These are phyloP conservation scores for Wickerhamomyces queroliae DNA, from an alignment of 805 yeast genomes.

Conservation along the genomic window DNA sequence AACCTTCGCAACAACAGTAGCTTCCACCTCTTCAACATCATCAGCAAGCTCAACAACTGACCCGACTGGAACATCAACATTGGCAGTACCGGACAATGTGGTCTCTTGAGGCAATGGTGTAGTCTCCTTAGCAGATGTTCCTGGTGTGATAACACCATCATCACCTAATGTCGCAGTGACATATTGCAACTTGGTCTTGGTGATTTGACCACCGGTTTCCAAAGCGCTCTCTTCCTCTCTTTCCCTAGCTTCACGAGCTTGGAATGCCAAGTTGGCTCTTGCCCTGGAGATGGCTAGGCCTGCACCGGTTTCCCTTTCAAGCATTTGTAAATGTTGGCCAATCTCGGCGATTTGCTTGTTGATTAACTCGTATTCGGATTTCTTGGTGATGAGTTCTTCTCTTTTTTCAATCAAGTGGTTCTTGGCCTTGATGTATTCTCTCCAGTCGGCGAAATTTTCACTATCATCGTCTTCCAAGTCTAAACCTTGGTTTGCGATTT, in stretches of 20 bases:
- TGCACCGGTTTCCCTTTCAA: conserved; percentile 56
- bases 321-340: conserved; percentile 36
- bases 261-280: conserved; percentile 52
- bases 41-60: not conserved
- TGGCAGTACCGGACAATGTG: not conserved
- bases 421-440: conserved; percentile 50
- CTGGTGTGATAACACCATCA: conserved; percentile 4
- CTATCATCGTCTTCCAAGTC: conserved; percentile 23
- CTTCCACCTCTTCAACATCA: conserved; percentile 8
- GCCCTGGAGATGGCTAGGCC: conserved; percentile 53
- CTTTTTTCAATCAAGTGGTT: conserved; percentile 48
- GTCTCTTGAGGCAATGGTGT: not conserved
- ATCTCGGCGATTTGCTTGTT: conserved; percentile 28
- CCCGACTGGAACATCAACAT: not conserved
- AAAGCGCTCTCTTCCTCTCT: conserved; percentile 14
- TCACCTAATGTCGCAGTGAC: conserved; percentile 9
- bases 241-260: conserved; percentile 43
- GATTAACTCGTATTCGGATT: conserved; percentile 25
- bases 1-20: conserved; percentile 5
- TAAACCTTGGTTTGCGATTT: conserved; percentile 5
- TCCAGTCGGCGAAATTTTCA: conserved; percentile 50
- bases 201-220: conserved; percentile 12
- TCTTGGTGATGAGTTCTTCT: conserved; percentile 38
- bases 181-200: conserved; percentile 9
- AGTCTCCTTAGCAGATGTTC: not conserved